Evolutionary conservation across 257 asterid genomes (phyloP), one percentile per base, ranked within the genome.

Genomic region (Echium plantagineum): DNA sequence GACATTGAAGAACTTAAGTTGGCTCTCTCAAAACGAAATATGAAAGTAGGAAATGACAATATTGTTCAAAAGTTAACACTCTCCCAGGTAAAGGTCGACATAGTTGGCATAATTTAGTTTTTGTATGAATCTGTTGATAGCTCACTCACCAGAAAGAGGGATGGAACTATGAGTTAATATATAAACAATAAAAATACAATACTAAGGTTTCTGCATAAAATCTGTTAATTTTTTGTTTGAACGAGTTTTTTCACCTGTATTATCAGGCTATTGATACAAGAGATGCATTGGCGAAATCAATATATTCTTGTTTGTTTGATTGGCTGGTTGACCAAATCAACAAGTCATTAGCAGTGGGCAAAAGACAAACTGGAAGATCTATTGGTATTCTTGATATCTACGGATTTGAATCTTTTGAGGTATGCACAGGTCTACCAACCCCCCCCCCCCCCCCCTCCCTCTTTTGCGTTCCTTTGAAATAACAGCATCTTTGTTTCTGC

Each of bases 371-470:
- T 26, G 98, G 95, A 66, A 86, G 97, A 77, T 88, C 95, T 65
- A 91, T 91, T 72, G 87, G 95, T 76, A 86, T 91, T 74, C 95
- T 91, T 48, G 98, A 91, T 81, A 91, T 91, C 61, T 91, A 91
- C 63, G 98, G 98, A 58, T 91, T 91, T 71, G 98, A 91, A 79
- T 88, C 98, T 57, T 91, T 91, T 79, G 90, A 88, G 90, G 98
- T 88, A 69, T 57, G 60, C 22, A 64, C 42, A 58, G 57, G 28
- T 58, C 55, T 17, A 59, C 59, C 26, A 5, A n/a, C 15, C 32
- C 38, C 28, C 42, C 56, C 48, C 3, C 64, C 21, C 53, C 63
- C 28, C 28, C 42, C 56, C 48, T 2, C 64, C 21, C 53, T 63
- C 28, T 38, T 59, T 55, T 66, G 20, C 57, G 52, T 53, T 61